Evolutionary conservation across 2,329 filamentous ascomycete species (phyloP), one percentile per base, ranked within the genome.

Genomic region (Neopestalotiopsis clavispora): DNA sequence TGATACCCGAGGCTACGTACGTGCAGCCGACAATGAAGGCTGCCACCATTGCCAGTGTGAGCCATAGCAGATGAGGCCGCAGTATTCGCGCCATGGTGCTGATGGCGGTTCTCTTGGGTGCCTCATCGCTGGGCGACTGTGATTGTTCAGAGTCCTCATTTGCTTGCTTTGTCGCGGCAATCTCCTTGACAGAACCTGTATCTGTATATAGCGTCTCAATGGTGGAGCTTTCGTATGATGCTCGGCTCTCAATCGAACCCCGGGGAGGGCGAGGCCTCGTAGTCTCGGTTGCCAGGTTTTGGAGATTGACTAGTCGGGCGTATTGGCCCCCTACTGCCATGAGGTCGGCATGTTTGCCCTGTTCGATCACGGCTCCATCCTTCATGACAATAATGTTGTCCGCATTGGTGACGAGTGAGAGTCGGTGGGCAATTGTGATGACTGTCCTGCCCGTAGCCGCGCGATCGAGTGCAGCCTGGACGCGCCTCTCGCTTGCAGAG

Each of bases 231-330:
- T 80, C 76, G 2, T 77, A 75, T 0, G 81, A 77, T 4, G 83
- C 84, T n/a, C 45, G 20, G 30, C 84, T 84, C 20, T 30, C 23
- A 13, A 30, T 42, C 1, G 60, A 62, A 3, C 60, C 38, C n/a
- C 32, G 13, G 9, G 32, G 32, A 10, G 14, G 12, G 3, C 42
- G 23, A 28, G 62, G 32, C 5, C 32, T 20, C 0, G n/a, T n/a
- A 12, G 20, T 52, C 23, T 30, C 42, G 7, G 89, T 82, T 0
- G 83, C 84, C 4, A 91, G 79, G 40, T 85, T 81, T 71, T 91
- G 89, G 1, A 89, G 89, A 68, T 86, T 83, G 2, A 94, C 92
- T 7, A 95, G 85, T 2, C 85, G 84, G 64, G 85, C 86, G 73
- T 95, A 95, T 6, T 30, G 17, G 28, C 64, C 64, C 20, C 32